phyloP scores from a whole-genome alignment of 2,329 filamentous ascomycete genomes.

The Hypoxylon sp. region DNA sequence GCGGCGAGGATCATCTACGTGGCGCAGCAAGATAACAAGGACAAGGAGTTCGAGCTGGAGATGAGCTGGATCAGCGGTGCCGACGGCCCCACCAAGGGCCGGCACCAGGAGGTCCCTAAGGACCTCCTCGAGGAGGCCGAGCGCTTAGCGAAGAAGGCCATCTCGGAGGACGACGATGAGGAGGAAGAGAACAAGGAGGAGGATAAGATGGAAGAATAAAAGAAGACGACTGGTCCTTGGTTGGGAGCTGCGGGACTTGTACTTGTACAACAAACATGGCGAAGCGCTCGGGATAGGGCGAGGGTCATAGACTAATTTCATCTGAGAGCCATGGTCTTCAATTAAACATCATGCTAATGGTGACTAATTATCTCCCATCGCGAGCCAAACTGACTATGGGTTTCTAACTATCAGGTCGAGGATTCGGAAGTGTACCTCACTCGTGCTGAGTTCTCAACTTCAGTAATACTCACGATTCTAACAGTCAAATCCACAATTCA shows the following conservation, averaged over 20 bases:
- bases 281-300: constrained; percentile 33
- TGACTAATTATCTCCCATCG: not conserved
- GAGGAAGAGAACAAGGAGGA: constrained; percentile 74
- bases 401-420: not conserved
- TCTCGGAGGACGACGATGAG: constrained; percentile 90
- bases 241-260: constrained; percentile 8
- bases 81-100: constrained; percentile 90
- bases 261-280: constrained; percentile 46
- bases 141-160: constrained; percentile 88
- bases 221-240: constrained; percentile 3
- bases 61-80: constrained; percentile 96
- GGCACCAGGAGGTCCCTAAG: constrained; percentile 93
- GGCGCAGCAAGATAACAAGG: constrained; percentile 98
- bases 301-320: constrained; percentile 48
- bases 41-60: constrained; percentile 99
- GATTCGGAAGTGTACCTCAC: not conserved
- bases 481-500: not conserved
- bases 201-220: constrained; percentile 92
- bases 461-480: not conserved
- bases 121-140: constrained; percentile 92
- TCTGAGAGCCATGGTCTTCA: constrained; percentile 41
- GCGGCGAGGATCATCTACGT: constrained; percentile 97
- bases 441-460: not conserved
- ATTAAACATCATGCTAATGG: constrained; percentile 1
- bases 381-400: not conserved